Base-by-base conservation (phyloP, 345 rosid genomes). In the Laguncularia racemosa region DNA sequence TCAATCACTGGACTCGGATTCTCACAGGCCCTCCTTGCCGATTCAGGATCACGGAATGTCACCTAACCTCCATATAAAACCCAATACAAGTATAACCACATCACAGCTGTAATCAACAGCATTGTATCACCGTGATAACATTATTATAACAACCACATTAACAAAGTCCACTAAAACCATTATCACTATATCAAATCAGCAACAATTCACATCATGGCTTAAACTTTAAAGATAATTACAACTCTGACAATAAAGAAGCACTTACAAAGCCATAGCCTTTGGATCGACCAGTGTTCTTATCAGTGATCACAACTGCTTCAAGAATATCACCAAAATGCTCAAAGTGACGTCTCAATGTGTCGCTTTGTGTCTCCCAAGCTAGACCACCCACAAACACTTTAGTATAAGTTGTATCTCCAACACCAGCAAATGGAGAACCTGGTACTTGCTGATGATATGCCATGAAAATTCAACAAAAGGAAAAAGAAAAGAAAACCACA, bases 261-360 rank as follows among this genome's bases (percentile, higher is more conserved):
- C 97, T 89, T 83, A 93, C 99, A 73, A 93, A 93, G 64, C 99
- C 99, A 55, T 93, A 93, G 73, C 99, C 99, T 78, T 89, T 89
- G 67, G 99, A 93, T 59, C 99, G 95, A 63, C 85, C 95, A 16
- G 96, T 85, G 73, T 87, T 87, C 87, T 93, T 93, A 64, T 93
- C 99, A 57, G 85, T 63, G 70, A 93, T 93, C 50, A 93, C 99
- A 20, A 93, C 97, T 0, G 97, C 99, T 74, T 93, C 99, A 3
- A 89, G 83, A 77, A 93, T 89, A 0, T 90, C 96, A 11, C 99
- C 97, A 44, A 78, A 89, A 51, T 80, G 97, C 58, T 93, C 84
- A 49, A 93, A 93, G 74, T 93, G 79, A 26, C 84, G 96, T 57
- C 87, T 81, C 80, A 93, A 78, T 59, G 99, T 84, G 51, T 92